Percentiles rank a stretch among this genome's conserved stretches.
Evolutionary conservation across 192 early-diverging fungal genomes (phyloP).

Genomic region (Coemansia sp.): DNA sequence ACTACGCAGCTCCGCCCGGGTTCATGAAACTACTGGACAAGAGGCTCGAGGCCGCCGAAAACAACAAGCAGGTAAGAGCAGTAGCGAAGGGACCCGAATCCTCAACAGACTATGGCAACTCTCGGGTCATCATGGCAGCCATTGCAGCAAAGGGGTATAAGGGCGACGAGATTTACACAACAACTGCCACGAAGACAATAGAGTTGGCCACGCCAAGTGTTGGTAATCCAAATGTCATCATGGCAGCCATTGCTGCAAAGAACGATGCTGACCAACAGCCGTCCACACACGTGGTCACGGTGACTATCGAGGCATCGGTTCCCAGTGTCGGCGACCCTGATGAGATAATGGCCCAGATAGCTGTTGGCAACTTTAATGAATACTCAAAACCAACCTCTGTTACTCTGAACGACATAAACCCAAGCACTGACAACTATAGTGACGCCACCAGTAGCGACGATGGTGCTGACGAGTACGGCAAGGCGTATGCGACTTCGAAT

Average conservation of each 20-base stretch:
- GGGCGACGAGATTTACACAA: not conserved
- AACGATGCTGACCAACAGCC: not conserved
- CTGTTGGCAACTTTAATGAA: not conserved
- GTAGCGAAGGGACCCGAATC: not conserved
- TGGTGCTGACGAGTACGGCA: not conserved
- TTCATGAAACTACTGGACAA: not conserved
- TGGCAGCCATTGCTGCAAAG: slow-evolving; percentile 13
- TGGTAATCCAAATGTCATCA: slow-evolving; percentile 16
- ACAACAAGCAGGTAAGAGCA: not conserved
- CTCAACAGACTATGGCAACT: not conserved
- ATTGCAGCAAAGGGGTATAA: slow-evolving; percentile 5
- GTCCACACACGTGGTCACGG: not conserved
- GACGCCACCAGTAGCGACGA: not conserved
- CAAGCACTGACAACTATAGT: not conserved
- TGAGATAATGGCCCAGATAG: slow-evolving; percentile 3
- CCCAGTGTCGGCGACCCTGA: not conserved
- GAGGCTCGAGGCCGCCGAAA: not conserved
- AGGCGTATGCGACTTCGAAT: not conserved
- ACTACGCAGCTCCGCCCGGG: not conserved
- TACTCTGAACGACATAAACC: not conserved
- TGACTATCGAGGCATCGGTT: not conserved
- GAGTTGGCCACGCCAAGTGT: not conserved
- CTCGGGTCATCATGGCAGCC: not conserved
- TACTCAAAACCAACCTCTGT: not conserved
- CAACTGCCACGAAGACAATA: not conserved